Conservation (phyloP, 305 asterid species). For the Fraxinus dipetala region DNA sequence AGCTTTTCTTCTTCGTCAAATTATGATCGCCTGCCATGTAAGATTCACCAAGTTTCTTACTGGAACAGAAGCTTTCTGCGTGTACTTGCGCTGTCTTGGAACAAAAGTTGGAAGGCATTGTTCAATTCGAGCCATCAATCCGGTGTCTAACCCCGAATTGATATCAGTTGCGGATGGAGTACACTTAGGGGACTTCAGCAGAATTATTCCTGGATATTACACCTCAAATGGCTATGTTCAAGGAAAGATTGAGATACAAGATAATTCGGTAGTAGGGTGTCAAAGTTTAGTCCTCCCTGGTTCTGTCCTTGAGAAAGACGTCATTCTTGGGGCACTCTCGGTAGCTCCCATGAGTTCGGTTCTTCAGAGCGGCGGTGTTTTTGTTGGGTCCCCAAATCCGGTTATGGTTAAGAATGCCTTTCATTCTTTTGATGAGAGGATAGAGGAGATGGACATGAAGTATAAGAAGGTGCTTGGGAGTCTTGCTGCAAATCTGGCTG, state of each 20-base stretch:
- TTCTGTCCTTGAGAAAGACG: slow-evolving; percentile 52
- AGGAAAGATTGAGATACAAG: slow-evolving; percentile 39
- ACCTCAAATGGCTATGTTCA: slow-evolving; percentile 34
- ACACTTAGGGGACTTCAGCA: slow-evolving; percentile 59
- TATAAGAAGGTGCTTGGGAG: slow-evolving; percentile 53
- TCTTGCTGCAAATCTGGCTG: slow-evolving; percentile 55
- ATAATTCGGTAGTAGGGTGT: slow-evolving; percentile 57
- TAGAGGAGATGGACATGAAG: slow-evolving; percentile 63
- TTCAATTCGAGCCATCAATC: slow-evolving; percentile 65
- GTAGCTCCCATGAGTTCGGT: slow-evolving; percentile 43
- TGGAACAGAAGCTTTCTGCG: slow-evolving; percentile 60
- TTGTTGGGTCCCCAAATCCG: slow-evolving; percentile 50
- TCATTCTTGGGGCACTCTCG: slow-evolving; percentile 68
- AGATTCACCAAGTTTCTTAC: slow-evolving; percentile 59
- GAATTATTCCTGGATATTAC: slow-evolving; percentile 43
- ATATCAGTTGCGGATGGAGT: slow-evolving; percentile 47
- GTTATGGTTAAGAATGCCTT: slow-evolving; percentile 53
- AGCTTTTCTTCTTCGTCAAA: slow-evolving; percentile 43
- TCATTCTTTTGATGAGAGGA: slow-evolving; percentile 48
- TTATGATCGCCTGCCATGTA: slow-evolving; percentile 37
- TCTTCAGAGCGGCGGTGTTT: slow-evolving; percentile 52
- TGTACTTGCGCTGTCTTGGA: slow-evolving; percentile 47
- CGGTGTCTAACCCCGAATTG: slow-evolving; percentile 43
- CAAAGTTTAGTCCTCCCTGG: slow-evolving; percentile 63
- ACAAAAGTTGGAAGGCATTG: slow-evolving; percentile 58